Evolutionary conservation across 2,329 filamentous ascomycete species (phyloP).

Genomic region (Sclerotinia glacialis): DNA sequence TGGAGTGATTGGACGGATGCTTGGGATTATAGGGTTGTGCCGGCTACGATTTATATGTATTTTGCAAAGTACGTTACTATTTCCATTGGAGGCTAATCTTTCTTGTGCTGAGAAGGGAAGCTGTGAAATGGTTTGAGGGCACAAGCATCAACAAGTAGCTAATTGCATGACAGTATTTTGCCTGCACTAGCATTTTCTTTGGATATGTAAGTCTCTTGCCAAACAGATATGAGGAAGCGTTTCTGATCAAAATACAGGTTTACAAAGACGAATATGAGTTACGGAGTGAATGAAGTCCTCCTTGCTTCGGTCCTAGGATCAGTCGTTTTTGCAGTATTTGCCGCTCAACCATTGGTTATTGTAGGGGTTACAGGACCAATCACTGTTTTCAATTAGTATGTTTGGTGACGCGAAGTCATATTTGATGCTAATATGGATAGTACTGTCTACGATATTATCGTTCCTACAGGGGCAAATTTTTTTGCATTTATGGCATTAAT

Average conservation of each 20-base stretch:
- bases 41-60: slow-evolving; percentile 89
- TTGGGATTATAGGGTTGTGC: slow-evolving; percentile 86
- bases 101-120: not conserved
- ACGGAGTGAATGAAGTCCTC: slow-evolving; percentile 89
- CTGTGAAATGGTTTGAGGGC: not conserved
- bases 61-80: slow-evolving; percentile 70
- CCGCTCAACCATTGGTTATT: slow-evolving; percentile 83
- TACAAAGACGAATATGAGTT: slow-evolving; percentile 77
- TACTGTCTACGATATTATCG: slow-evolving; percentile 87
- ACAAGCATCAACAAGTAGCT: not conserved
- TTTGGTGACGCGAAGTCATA: slow-evolving; percentile 13
- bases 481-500: slow-evolving; percentile 92
- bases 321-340: slow-evolving; percentile 75
- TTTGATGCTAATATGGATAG: slow-evolving; percentile 47
- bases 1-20: slow-evolving; percentile 81
- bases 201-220: slow-evolving; percentile 60
- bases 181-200: slow-evolving; percentile 85
- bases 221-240: not conserved
- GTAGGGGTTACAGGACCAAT: slow-evolving; percentile 90
- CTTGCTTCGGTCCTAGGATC: slow-evolving; percentile 79
- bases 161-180: slow-evolving; percentile 60
- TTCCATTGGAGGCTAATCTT: not conserved
- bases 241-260: slow-evolving; percentile 47
- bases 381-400: slow-evolving; percentile 84
- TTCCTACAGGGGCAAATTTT: slow-evolving; percentile 73